Base-by-base conservation (phyloP, 2,329 filamentous ascomycete species). In the Fusarium sp. region DNA sequence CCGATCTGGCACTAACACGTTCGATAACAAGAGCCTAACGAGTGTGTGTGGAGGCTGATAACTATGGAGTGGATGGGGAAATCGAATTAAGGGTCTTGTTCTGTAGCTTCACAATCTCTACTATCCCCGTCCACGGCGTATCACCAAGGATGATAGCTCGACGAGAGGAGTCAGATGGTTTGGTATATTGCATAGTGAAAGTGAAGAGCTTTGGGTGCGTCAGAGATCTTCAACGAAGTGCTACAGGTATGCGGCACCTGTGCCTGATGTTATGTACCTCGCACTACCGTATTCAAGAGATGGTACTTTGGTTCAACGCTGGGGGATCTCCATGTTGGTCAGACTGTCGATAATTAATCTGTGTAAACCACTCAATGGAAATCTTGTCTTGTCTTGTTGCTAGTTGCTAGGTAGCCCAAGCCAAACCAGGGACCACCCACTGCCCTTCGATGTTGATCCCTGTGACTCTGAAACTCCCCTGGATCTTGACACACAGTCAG, bases 391-490 rank as follows among this genome's bases (percentile, higher is more conserved):
- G 39, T 55, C 57, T 46, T 54, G 42, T 24, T 24, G 22, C 34
- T 50, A 63, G 63, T 58, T 57, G 50, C 63, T 51, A 49, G 60
- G 49, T 38, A 62, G 34, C 45, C 51, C 34, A 34, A 36, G 34
- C 53, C 56, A 33, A 44, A 43, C 36, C n/a, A 59, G 62, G 66
- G 58, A 68, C 51, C 57, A 66, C 48, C 46, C 52, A 61, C 36
- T 59, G 49, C 54, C 55, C 67, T 71, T 70, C 60, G 45, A 63
- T 74, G 68, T 69, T 73, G 68, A 74, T 74, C 72, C 72, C 68
- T 73, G 72, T 68, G 65, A 73, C 54, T 72, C 65, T 74, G 72
- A 74, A 74, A 74, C 72, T 73, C 72, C 68, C 72, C 72, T 74
- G 69, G 72, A 72, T 24, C 22, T 7, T 24, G 22, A 49, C 63